phyloP scores from a whole-genome alignment of 306 rosid species.

The Inga laurina region DNA sequence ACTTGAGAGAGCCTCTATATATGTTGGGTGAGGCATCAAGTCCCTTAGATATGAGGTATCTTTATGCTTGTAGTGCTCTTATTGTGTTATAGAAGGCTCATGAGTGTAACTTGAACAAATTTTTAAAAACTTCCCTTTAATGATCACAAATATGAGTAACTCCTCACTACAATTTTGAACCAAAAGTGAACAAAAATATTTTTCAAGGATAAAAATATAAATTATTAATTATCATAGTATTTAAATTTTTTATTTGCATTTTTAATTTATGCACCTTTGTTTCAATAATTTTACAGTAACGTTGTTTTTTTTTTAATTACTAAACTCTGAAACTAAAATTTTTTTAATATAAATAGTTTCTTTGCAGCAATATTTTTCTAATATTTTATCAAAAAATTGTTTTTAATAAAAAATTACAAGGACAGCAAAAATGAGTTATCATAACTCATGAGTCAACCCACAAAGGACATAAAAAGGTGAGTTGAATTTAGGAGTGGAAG shows the following conservation, averaged over 20 bases:
- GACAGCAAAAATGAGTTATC: background rate
- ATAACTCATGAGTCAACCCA: background rate
- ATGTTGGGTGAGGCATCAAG: constrained; percentile 54
- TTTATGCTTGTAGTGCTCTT: constrained; percentile 44
- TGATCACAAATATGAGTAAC: background rate
- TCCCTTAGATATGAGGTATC: constrained; percentile 54
- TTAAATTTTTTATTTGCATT: background rate
- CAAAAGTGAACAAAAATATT: background rate
- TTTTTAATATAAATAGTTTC: background rate
- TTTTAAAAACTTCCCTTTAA: background rate
- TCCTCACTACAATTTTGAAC: background rate
- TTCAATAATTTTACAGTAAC: background rate
- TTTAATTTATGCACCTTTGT: background rate
- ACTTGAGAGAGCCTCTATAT: background rate
- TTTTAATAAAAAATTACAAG: background rate
- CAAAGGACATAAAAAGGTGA: background rate
- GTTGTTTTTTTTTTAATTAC: background rate
- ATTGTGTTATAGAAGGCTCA: constrained; percentile 35
- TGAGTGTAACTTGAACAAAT: constrained; percentile 47
- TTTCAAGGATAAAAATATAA: background rate
- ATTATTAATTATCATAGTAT: background rate
- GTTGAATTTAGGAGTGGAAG: background rate
- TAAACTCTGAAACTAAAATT: background rate
- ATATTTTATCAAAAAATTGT: too few relatives aligned
- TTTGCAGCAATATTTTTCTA: background rate